Conservation (phyloP, 805 yeast species). For the Blastobotrys peoriensis region DNA sequence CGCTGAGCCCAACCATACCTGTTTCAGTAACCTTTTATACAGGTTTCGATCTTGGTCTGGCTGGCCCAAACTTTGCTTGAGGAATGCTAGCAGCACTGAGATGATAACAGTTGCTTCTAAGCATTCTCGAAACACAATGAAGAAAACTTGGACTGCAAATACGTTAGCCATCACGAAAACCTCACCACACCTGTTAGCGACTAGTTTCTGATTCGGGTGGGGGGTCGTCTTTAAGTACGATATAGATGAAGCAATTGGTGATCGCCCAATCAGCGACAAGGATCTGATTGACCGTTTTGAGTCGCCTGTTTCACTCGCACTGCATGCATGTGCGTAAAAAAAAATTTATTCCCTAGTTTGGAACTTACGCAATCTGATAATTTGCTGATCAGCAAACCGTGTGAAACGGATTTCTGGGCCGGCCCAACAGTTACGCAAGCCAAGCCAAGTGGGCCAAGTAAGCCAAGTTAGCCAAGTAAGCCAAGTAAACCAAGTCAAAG, state of each 20-base stretch:
- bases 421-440: too few relatives aligned
- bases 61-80: slow-evolving; percentile 75
- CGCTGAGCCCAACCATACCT: slow-evolving; percentile 79
- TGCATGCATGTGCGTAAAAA: neutral
- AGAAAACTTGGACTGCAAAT: slow-evolving; percentile 60
- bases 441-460: too few relatives aligned
- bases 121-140: slow-evolving; percentile 87
- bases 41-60: slow-evolving; percentile 32
- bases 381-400: too few relatives aligned
- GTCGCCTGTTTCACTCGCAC: slow-evolving; percentile 1
- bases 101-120: slow-evolving; percentile 86
- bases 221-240: neutral
- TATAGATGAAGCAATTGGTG: neutral
- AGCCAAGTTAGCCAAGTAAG: too few relatives aligned
- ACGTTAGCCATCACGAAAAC: slow-evolving; percentile 41
- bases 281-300: slow-evolving; percentile 4
- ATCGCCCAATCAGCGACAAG: slow-evolving; percentile 1
- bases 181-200: neutral
- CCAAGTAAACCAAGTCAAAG: too few relatives aligned
- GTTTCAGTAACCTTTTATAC: slow-evolving; percentile 56
- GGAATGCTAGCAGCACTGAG: slow-evolving; percentile 82
- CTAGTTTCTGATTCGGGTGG: neutral
- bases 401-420: too few relatives aligned
- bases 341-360: too few relatives aligned
- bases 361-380: too few relatives aligned